Base-by-base conservation (phyloP, 768 basidiomycete species). In the Mycena maculata region DNA sequence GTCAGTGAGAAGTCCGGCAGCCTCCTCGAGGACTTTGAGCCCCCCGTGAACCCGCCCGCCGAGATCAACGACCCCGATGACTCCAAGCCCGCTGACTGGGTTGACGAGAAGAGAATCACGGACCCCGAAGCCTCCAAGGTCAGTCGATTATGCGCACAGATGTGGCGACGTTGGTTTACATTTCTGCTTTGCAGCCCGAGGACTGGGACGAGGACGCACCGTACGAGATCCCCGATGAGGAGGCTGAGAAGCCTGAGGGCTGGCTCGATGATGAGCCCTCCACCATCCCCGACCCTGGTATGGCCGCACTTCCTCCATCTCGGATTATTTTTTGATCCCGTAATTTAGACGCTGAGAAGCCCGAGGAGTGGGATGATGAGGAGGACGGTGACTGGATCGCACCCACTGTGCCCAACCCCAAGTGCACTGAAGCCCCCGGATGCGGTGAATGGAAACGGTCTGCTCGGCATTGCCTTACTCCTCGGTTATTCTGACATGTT, bases 331-430 rank as follows among this genome's bases (percentile, higher is more conserved):
- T 4, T 41, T 67, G 38, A 50, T 45, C n/a, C 27, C 22, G 18
- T 49, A 50, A 30, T 41, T n/a, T 63, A 89, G 93, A 95, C 70
- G 88, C 93, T 42, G 88, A 91, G 80, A 98, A 98, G 84, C 98
- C 98, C 8, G 98, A 99, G 77, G 98, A 99, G 79, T 99, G 98
- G 98, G 96, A 98, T 74, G 97, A 98, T 73, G 98, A 98, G 76
- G 98, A 99, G 78, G 97, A 99, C 72, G 98, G 98, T 78, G 97
- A 99, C 76, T 99, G 96, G 96, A 88, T 99, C 70, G 87, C 96
- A 9, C 96, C 98, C 31, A 89, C 89, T 62, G 84, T 99, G 62
- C 80, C 86, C 65, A 99, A 99, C 87, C 94, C 97, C 69, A 92
- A 89, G 77, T 99, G 98, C 76, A 84, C 88, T 69, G 92, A 90